phyloP scores from a whole-genome alignment of 176 grass and related monocot genomes.

The Neostapfia colusana region DNA sequence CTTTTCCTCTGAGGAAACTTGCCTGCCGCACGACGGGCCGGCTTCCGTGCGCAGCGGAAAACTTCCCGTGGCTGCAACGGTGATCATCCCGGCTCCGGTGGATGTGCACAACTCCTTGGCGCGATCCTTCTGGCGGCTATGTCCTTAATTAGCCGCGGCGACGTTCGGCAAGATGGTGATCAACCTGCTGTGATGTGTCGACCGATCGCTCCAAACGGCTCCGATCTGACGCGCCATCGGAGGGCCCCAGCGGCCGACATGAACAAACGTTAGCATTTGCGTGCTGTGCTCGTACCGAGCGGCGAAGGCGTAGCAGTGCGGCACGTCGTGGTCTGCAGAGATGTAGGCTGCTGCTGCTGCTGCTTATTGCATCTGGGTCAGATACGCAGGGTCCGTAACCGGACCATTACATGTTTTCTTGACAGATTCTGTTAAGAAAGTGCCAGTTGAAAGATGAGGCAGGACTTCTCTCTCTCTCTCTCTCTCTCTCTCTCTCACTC shows the following conservation, averaged over 20 bases:
- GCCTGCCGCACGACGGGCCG: neutral
- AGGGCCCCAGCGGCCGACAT: neutral
- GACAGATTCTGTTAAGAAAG: neutral
- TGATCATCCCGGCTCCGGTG: no score
- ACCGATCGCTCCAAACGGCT: neutral
- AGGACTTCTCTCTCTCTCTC: no score
- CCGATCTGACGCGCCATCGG: neutral
- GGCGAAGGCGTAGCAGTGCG: neutral
- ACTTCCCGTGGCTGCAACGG: neutral
- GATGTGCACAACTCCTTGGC: no score
- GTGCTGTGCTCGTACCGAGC: neutral
- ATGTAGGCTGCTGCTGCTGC: neutral
- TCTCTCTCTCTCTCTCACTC: no score
- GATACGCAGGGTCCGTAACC: neutral
- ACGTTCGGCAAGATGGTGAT: neutral
- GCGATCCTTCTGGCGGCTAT: neutral
- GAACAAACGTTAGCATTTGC: neutral
- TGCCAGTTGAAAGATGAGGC: no score
- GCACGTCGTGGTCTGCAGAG: neutral
- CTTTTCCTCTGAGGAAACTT: neutral
- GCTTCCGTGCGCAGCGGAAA: neutral
- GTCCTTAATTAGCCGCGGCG: no score
- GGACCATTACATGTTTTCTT: neutral
- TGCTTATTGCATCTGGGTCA: neutral
- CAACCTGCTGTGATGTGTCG: neutral